phyloP scores from a whole-genome alignment of 441 rosid species.

The Erodium texanum region DNA sequence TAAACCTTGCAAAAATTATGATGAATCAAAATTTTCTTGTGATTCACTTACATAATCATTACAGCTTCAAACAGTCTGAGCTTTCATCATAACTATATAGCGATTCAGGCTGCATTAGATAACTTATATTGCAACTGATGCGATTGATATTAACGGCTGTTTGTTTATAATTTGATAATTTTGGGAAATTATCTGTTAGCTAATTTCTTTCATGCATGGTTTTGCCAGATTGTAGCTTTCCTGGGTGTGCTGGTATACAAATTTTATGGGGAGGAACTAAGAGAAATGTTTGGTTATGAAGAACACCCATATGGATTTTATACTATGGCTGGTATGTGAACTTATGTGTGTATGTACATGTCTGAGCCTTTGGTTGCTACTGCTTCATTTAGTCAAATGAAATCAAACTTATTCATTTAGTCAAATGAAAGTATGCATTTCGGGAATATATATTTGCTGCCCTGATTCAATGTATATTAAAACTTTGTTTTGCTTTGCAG shows the following conservation, averaged over 20 bases:
- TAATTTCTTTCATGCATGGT: conserved; percentile 11
- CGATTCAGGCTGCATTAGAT: background rate
- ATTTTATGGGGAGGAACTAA: conserved; percentile 86
- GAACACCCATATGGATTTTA: conserved; percentile 98
- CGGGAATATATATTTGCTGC: background rate
- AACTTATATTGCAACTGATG: background rate
- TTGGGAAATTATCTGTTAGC: conserved; percentile 1
- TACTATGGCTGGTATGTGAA: conserved; percentile 75
- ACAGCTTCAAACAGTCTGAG: background rate
- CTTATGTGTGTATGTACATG: background rate
- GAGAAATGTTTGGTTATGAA: conserved; percentile 98
- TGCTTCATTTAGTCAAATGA: background rate
- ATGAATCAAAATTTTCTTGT: background rate
- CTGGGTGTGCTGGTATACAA: conserved; percentile 94
- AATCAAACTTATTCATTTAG: background rate
- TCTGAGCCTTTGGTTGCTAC: background rate
- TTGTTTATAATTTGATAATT: background rate
- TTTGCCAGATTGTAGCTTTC: conserved; percentile 77
- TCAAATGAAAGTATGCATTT: background rate
- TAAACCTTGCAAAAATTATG: background rate
- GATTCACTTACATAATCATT: background rate
- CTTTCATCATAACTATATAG: background rate
- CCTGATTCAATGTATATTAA: background rate
- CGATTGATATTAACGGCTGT: background rate
- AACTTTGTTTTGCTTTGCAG: conserved; percentile 36